These are phyloP conservation scores for Torulaspora indica DNA, from an alignment of 805 yeast species.

Conservation along the genomic window DNA sequence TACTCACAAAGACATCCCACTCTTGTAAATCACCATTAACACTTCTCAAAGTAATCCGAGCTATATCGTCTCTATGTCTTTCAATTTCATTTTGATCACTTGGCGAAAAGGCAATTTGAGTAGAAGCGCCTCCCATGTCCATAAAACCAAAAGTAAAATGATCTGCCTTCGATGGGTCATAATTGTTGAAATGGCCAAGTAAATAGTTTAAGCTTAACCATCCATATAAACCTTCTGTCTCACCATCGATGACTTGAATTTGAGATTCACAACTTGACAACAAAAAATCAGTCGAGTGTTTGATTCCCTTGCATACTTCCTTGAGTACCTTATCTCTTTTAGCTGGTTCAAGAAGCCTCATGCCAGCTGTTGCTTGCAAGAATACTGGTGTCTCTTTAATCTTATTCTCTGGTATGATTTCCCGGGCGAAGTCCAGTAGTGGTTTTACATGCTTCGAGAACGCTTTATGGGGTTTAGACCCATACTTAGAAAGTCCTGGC, in stretches of 20 bases:
- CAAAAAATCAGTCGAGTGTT: constrained; percentile 52
- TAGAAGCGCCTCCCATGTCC: constrained; percentile 99
- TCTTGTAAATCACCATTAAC: constrained; percentile 64
- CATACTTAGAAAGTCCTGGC: constrained; percentile 81
- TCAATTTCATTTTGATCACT: constrained; percentile 51
- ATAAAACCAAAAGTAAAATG: constrained; percentile 81
- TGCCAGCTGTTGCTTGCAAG: constrained; percentile 95
- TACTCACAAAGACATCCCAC: constrained; percentile 88
- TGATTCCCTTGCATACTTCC: constrained; percentile 56
- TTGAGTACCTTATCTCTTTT: constrained; percentile 51
- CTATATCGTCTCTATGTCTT: constrained; percentile 69
- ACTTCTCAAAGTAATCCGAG: constrained; percentile 58
- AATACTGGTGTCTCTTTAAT: constrained; percentile 74
- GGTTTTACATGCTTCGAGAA: constrained; percentile 69
- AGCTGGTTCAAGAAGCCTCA: constrained; percentile 65
- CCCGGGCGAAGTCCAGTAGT: constrained; percentile 63
- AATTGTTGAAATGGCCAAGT: constrained; percentile 56
- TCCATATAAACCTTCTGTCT: constrained; percentile 90
- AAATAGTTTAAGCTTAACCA: constrained; percentile 91
- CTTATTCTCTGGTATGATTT: constrained; percentile 58
- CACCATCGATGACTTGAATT: constrained; percentile 87
- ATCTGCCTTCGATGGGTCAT: constrained; percentile 32
- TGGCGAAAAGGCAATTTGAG: constrained; percentile 93
- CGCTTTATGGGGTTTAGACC: constrained; percentile 47
- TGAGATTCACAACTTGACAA: constrained; percentile 57